Base-by-base conservation (phyloP, 148 eudicot species). In the Rheum nobile region DNA sequence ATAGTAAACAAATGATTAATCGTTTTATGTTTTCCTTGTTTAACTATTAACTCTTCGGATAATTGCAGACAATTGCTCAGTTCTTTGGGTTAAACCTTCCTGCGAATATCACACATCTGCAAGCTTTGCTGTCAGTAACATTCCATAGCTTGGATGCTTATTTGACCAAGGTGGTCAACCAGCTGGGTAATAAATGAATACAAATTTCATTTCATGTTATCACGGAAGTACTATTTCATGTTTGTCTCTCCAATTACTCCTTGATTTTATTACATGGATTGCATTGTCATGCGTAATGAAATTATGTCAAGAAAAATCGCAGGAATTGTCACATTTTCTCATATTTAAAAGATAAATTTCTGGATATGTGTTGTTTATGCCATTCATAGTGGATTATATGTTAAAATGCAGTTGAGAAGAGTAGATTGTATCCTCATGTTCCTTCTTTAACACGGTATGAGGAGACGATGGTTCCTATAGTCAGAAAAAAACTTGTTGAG, bases 391-490 rank as follows among this genome's bases (percentile, higher is more conserved):
- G 8, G 52, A 72, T 32, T 61, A 14, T 72, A 14, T 28, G 65
- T 72, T 44, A 69, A 39, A 54, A 38, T 85, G 86, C 92, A 93
- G 98, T 88, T 84, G 91, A 88, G 26, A 85, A 84, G 81, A 86
- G 80, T 75, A 84, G 82, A 72, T 83, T 93, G 28, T 91, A 89
- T 82, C 98, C 98, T 52, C 75, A 87, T 78, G 77, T 82, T 78
- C 98, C 97, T 72, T 83, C 98, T 48, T 79, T 93, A 86, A 91
- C 98, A 29, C 98, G 91, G 41, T 89, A 89, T 80, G 89, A 84
- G 83, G 98, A 93, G 77, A 72, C 86, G 59, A 71, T 32, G 70
- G 70, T 65, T 34, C 86, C 97, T 17, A 75, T 88, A 9, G 72
- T 83, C 71, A 85, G 85, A 85, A 93, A 84, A 85, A 91, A 86